Conservation (phyloP, 208 protist genomes). For the Borovskyia barvae region DNA sequence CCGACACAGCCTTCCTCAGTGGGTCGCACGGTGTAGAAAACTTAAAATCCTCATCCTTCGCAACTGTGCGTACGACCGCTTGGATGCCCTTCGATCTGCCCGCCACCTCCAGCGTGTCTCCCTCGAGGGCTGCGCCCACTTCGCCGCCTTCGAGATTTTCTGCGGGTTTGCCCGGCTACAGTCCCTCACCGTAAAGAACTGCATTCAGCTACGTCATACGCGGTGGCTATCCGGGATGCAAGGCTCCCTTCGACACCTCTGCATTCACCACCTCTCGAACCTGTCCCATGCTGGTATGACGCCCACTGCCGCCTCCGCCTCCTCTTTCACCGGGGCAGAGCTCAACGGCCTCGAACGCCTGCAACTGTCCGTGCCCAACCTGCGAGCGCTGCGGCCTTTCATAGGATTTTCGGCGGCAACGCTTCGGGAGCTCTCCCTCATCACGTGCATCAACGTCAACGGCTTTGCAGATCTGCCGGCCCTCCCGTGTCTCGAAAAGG, state of each 20-base stretch:
- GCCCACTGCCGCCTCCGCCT: not conserved
- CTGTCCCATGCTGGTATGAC: not conserved
- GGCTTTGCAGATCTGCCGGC: conserved; percentile 10
- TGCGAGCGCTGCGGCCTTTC: conserved; percentile 4
- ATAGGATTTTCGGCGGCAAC: not conserved
- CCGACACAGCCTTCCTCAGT: conserved; percentile 1
- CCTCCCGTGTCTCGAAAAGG: conserved; percentile 13
- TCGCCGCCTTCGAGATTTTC: conserved; percentile 6
- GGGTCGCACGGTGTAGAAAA: conserved; percentile 5
- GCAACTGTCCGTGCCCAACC: conserved; percentile 1
- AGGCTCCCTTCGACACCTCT: conserved; percentile 2
- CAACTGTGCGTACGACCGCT: conserved; percentile 1
- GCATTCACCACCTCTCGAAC: not conserved
- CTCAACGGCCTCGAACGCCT: conserved; percentile 3
- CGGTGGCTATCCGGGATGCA: conserved; percentile 11
- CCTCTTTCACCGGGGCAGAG: not conserved
- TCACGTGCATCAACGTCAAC: conserved; percentile 2
- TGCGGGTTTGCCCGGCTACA: conserved; percentile 8
- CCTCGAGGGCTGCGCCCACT: conserved; percentile 5
- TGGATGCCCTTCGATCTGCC: not conserved
- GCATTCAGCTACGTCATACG: conserved; percentile 1
- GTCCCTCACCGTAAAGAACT: conserved; percentile 1
- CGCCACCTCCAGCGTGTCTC: not conserved
- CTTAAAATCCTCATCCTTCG: conserved; percentile 2
- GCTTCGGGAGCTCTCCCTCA: conserved; percentile 20